A percentile compares a stretch with the other conserved stretches of the same genome.
Evolutionary conservation across 768 basidiomycete species (phyloP).

Genomic region (Pleurotus ostreatus): DNA sequence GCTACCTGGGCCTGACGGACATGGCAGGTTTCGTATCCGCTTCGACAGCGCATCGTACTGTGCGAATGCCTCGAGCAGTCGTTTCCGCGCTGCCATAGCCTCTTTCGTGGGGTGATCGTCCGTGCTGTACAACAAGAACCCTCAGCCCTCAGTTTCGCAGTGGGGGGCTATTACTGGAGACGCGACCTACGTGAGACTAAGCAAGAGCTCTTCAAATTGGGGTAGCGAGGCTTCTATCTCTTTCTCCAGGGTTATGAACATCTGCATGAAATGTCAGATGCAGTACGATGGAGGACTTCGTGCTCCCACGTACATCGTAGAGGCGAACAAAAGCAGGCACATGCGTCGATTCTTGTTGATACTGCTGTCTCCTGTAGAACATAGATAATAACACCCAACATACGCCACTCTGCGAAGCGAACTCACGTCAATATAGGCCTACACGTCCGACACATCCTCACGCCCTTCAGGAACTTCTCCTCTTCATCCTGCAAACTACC

Average conservation of each 20-base stretch:
- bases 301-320: slow-evolving; percentile 53
- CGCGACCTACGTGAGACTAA: slow-evolving; percentile 55
- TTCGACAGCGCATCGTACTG: slow-evolving; percentile 89
- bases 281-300: neutral
- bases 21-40: slow-evolving; percentile 72
- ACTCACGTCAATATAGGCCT: slow-evolving; percentile 75
- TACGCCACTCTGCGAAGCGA: neutral
- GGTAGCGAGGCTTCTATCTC: slow-evolving; percentile 90
- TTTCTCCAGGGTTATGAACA: slow-evolving; percentile 70
- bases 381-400: too few relatives aligned
- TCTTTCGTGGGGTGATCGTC: slow-evolving; percentile 58
- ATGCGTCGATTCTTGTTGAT: slow-evolving; percentile 56
- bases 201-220: slow-evolving; percentile 81
- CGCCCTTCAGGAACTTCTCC: slow-evolving; percentile 84
- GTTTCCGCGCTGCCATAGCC: slow-evolving; percentile 69
- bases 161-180: neutral
- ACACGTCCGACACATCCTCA: slow-evolving; percentile 85
- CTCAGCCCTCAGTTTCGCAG: neutral
- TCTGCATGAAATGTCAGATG: slow-evolving; percentile 30
- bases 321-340: slow-evolving; percentile 64
- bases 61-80: slow-evolving; percentile 78
- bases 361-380: slow-evolving; percentile 67
- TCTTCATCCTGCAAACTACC: slow-evolving; percentile 46
- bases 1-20: slow-evolving; percentile 52
- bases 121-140: slow-evolving; percentile 21